A percentile compares a stretch with the other conserved stretches of the same genome.
phyloP scores from a whole-genome alignment of 2,329 filamentous ascomycete genomes.

The Colletotrichum sp. region DNA sequence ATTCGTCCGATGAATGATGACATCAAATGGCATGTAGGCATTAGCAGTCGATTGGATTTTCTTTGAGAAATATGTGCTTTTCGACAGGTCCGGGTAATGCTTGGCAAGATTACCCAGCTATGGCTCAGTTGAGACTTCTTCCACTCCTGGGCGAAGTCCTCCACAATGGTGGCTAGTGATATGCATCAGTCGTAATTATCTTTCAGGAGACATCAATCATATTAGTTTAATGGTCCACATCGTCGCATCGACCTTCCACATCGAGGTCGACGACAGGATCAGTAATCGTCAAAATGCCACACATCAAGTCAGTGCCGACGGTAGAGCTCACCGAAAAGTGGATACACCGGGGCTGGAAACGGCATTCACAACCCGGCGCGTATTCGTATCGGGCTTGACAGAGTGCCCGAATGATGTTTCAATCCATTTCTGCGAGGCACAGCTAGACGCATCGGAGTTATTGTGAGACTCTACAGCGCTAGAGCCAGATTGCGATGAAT shows the following conservation, averaged over 20 bases:
- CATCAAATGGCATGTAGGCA: not conserved
- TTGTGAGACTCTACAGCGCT: not conserved
- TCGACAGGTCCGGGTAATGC: not conserved
- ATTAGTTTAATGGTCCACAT: not conserved
- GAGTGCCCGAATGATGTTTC: not conserved
- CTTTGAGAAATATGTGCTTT: not conserved
- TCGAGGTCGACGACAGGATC: not conserved
- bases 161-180: not conserved
- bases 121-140: not conserved
- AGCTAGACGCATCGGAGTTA: rapidly evolving
- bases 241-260: not conserved
- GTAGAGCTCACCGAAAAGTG: not conserved
- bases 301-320: not conserved
- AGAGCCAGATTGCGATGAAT: not conserved
- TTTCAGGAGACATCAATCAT: rapidly evolving
- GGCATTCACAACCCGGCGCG: not conserved
- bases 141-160: not conserved
- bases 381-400: not conserved
- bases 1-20: not conserved
- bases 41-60: not conserved
- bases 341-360: not conserved
- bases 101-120: not conserved
- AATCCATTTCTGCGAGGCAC: not conserved
- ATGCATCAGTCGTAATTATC: not conserved
- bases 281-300: not conserved